Percentiles rank a stretch among this genome's conserved stretches.
phyloP scores from a whole-genome alignment of 2,329 filamentous ascomycete species.

The Chalaropsis thielavioides region DNA sequence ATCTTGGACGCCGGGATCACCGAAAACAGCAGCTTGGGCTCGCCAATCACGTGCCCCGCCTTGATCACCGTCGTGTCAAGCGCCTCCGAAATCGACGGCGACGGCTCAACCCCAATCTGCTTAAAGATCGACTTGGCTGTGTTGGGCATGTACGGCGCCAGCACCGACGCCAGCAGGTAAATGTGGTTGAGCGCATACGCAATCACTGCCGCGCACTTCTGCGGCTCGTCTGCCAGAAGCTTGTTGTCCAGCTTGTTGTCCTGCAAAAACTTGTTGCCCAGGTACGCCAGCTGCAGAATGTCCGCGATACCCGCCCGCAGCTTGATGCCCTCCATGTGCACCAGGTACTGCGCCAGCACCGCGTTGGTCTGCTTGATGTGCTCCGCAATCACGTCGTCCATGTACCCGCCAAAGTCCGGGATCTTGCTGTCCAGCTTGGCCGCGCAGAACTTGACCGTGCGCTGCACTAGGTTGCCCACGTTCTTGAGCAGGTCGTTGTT shows the following conservation, averaged over 20 bases:
- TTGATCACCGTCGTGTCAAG: conserved; percentile 50
- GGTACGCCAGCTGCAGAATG: conserved; percentile 51
- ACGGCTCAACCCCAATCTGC: conserved; percentile 50
- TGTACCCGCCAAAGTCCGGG: conserved; percentile 43
- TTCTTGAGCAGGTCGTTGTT: conserved; percentile 77
- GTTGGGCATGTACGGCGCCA: conserved; percentile 75
- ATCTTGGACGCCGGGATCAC: conserved; percentile 70
- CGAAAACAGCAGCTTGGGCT: conserved; percentile 66
- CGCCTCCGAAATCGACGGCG: conserved; percentile 45
- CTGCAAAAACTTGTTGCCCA: conserved; percentile 38
- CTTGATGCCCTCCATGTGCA: conserved; percentile 55
- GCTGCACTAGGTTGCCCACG: conserved; percentile 60
- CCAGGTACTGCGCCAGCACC: conserved; percentile 50
- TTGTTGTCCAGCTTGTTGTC: conserved; percentile 40
- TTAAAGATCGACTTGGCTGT: conserved; percentile 59
- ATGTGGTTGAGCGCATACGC: conserved; percentile 73
- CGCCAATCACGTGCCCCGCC: conserved; percentile 67
- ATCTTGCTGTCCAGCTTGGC: conserved; percentile 58
- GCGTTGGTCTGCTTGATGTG: conserved; percentile 50
- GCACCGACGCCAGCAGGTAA: conserved; percentile 63
- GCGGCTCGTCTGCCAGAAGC: conserved; percentile 39
- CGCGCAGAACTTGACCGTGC: conserved; percentile 61
- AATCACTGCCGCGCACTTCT: conserved; percentile 44
- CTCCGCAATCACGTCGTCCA: conserved; percentile 38
- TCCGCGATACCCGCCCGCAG: conserved; percentile 51